phyloP scores from a whole-genome alignment of 2,329 filamentous ascomycete genomes.

The Pseudocercospora eumusae region DNA sequence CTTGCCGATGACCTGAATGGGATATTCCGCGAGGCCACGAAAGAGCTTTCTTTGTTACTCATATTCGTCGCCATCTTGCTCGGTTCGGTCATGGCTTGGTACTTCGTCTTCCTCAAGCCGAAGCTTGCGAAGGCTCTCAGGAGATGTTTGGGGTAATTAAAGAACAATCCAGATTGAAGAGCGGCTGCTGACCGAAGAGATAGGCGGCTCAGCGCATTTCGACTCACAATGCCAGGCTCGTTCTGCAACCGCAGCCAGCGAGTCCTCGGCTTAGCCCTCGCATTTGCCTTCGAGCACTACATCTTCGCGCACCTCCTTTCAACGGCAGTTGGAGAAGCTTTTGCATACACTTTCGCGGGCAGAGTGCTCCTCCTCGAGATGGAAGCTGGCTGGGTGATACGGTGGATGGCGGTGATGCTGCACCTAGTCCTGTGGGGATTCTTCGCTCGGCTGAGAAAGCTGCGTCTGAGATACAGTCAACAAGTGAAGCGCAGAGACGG shows the following conservation, averaged over 20 bases:
- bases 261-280: background rate
- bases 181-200: background rate
- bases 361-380: background rate
- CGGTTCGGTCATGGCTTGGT: background rate
- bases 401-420: background rate
- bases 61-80: background rate
- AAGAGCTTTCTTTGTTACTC: background rate
- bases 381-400: background rate
- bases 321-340: background rate
- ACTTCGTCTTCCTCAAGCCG: background rate
- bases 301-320: background rate
- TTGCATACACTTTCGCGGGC: background rate
- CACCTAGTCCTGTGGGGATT: background rate
- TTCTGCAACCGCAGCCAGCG: background rate
- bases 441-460: background rate
- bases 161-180: background rate
- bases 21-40: background rate
- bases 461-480: background rate
- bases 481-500: background rate
- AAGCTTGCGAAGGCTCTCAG: background rate
- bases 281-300: background rate
- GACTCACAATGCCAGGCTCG: background rate
- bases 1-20: background rate
- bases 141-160: background rate
- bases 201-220: background rate